phyloP scores from a whole-genome alignment of 805 yeast genomes.

The Teunomyces funiuensis region DNA sequence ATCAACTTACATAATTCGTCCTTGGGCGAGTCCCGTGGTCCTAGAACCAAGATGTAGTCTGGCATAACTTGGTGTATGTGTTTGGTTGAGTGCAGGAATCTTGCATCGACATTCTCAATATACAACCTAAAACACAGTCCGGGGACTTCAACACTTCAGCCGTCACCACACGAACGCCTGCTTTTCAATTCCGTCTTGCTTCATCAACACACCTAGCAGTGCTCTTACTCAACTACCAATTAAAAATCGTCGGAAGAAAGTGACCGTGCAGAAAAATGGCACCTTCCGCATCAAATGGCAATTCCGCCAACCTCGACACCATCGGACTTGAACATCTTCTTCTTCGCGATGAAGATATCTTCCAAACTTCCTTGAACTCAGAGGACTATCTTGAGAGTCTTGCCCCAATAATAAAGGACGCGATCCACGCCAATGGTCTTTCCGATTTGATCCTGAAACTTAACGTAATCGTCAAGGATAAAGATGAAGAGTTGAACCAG shows the following conservation, averaged over 20 bases:
- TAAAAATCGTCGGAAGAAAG: too few species aligned
- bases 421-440: constrained; percentile 54
- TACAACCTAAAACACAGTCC: not conserved
- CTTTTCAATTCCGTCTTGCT: too few species aligned
- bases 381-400: constrained; percentile 78
- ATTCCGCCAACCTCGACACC: constrained; percentile 13
- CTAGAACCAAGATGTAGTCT: constrained; percentile 47
- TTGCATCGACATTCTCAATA: not conserved
- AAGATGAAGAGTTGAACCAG: constrained; percentile 62
- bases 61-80: constrained; percentile 9
- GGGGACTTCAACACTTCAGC: not conserved
- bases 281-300: constrained; percentile 5
- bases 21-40: constrained; percentile 45
- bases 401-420: constrained; percentile 69
- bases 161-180: too few species aligned
- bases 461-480: constrained; percentile 54
- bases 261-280: too few species aligned
- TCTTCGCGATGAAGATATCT: constrained; percentile 41
- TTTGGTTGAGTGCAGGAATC: constrained; percentile 3
- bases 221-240: too few species aligned
- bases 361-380: constrained; percentile 49
- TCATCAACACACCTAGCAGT: too few species aligned
- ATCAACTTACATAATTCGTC: constrained; percentile 23
- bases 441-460: constrained; percentile 56
- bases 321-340: constrained; percentile 38